Base-by-base conservation (phyloP, 2,329 filamentous ascomycete genomes). In the Karstenula rhodostoma region DNA sequence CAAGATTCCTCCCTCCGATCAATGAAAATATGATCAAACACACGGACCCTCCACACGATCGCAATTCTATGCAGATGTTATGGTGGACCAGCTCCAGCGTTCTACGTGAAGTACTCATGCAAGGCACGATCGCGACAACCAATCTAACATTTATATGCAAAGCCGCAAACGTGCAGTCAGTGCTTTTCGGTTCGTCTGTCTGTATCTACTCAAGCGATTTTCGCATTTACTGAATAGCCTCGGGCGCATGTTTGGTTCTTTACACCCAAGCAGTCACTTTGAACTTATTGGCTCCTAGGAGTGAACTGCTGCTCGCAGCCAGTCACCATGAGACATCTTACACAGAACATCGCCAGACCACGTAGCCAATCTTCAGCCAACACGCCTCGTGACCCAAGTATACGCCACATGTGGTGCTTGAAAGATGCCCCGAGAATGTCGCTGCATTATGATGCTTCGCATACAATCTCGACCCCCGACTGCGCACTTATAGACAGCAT, bases 1-100 rank as follows among this genome's bases (percentile, higher is more conserved):
- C 73, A 74, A 75, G 73, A 74, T 70, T 75, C 72, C 68, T 74
- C 67, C 69, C 72, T 59, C 73, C 68, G 72, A 75, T 76, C 73
- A 76, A 74, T 73, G 61, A 65, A 71, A 74, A 69, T 37, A 73
- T 65, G 70, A 74, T 74, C 73, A 74, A 74, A 67, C 58, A 56
- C 58, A 60, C 10, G 9, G 46, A 15, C 12, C 47, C 35, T 47
- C 27, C 27, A 23, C n/a, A 17, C 7, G n/a, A 6, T 19, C 37
- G 37, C 17, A n/a, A 40, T 40, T 17, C 37, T 32, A 40, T 40
- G 15, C 29, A 32, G 37, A 40, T 40, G 15, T 19, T 6, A 17
- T 4, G 4, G 6, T 37, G 9, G 8, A 37, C 37, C 37, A 2
- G n/a, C 37, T n/a, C 37, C 8, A 40, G 37, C 17, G 8, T 19